Evolutionary conservation across 1,139 yeast genomes (phyloP), one percentile per base, ranked within the genome.

Genomic region (Yamadazyma trypodendri): DNA sequence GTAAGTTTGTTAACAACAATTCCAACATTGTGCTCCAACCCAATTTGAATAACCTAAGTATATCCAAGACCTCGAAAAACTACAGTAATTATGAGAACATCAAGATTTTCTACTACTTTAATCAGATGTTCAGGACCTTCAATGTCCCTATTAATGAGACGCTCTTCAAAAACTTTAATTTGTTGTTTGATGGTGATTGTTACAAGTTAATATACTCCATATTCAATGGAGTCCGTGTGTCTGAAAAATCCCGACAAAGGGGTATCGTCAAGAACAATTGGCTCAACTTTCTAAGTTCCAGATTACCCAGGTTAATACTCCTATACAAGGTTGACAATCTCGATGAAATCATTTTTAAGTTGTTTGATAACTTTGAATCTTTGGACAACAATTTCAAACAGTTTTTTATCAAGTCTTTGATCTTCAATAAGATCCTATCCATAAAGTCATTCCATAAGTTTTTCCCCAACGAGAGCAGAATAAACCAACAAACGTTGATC

Each of bases 381-480:
- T 23, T 34, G 24, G 39, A 60, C 39, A 76, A 69, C 46, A 73
- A 69, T 48, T 63, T 80, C 3, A 68, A 84, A 35, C 81, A 77
- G 44, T 75, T 70, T 14, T 79, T 84, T 40, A 54, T 81, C 15
- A 76, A 75, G 46, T 67, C 77, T 12, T 70, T 83, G 43, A 53
- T 64, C 9, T 54, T 55, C 41, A 56, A 61, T 40, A 56, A 59
- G 34, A 36, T 59, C n/a, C 63, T 78, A 14, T 66, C 75, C 22
- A 60, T 65, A 2, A 61, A 64, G 12, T 55, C 74, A 8, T 68
- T 75, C 41, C 71, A 66, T 37, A 63, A 66, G 27, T 65, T 76
- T 23, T 63, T 79, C 35, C 62, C 64, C 8, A 49, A 47, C 32
- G 65, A 61, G 17, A 48, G 46, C 10, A 55, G 72, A 66, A 39